Conservation (phyloP, 805 yeast genomes). For the Tetrapisispora arboricola region DNA sequence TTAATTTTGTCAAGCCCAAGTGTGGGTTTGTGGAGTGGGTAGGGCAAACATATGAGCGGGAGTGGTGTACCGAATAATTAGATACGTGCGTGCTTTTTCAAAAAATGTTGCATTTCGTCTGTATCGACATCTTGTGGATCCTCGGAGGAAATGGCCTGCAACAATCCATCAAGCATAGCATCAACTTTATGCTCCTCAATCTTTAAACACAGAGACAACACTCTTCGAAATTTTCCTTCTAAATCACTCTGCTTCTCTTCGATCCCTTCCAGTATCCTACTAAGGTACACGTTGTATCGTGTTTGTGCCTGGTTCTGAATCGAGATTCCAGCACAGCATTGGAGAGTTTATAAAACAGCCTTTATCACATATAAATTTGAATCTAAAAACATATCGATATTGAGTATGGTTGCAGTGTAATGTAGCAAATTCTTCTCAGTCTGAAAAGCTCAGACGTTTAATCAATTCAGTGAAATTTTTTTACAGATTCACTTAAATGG, state of each 20-base stretch:
- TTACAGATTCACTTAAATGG: too few relatives aligned
- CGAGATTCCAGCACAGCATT: background rate
- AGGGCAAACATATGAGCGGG: too few relatives aligned
- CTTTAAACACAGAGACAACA: constrained; percentile 82
- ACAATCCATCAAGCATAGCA: constrained; percentile 67
- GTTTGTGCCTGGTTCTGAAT: background rate
- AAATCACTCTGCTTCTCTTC: constrained; percentile 35
- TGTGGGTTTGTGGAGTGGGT: too few relatives aligned
- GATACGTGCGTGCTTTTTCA: constrained; percentile 36
- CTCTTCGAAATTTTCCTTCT: constrained; percentile 74
- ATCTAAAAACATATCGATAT: too few relatives aligned
- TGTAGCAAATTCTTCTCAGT: too few relatives aligned
- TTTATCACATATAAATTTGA: too few relatives aligned
- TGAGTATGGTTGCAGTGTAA: too few relatives aligned
- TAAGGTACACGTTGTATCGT: constrained; percentile 2
- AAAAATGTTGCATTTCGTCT: constrained; percentile 42
- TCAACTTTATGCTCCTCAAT: constrained; percentile 76
- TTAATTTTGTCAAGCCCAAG: too few relatives aligned
- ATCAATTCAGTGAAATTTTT: too few relatives aligned
- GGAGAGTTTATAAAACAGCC: too few relatives aligned
- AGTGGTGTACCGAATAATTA: constrained; percentile 2
- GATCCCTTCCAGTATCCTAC: constrained; percentile 4
- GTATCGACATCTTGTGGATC: constrained; percentile 62
- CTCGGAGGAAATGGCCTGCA: constrained; percentile 78
- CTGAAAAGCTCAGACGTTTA: too few relatives aligned